Percentiles rank a stretch among this genome's conserved stretches.
phyloP scores from a whole-genome alignment of 768 basidiomycete species.

The Suillus paluster region DNA sequence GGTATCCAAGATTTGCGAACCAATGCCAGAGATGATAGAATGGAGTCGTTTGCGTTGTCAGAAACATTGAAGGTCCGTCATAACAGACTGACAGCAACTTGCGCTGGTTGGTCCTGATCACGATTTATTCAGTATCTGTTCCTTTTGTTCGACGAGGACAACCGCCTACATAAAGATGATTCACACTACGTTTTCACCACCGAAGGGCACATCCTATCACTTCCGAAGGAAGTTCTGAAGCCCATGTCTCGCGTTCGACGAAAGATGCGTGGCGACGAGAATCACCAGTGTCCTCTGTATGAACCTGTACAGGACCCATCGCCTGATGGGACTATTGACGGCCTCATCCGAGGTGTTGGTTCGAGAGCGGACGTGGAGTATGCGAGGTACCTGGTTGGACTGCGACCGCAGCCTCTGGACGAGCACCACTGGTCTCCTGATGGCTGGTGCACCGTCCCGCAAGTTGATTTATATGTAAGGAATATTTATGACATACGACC shows the following conservation, averaged over 20 bases:
- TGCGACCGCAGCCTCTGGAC: conserved; percentile 52
- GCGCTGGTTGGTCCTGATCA: conserved; percentile 11
- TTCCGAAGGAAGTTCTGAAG: conserved; percentile 59
- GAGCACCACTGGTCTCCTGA: conserved; percentile 62
- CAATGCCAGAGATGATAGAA: conserved; percentile 85
- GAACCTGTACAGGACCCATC: conserved; percentile 43
- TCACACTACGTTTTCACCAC: conserved; percentile 94
- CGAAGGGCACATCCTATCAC: conserved; percentile 86
- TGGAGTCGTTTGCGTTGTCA: conserved; percentile 96
- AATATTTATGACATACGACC: conserved; percentile 17
- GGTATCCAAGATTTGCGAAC: conserved; percentile 80
- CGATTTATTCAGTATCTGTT: conserved; percentile 74
- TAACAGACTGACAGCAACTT: background rate
- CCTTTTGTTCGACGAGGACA: conserved; percentile 88
- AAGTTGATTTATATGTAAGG: conserved; percentile 69
- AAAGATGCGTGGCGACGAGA: conserved; percentile 64
- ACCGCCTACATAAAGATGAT: conserved; percentile 72
- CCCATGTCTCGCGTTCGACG: conserved; percentile 62
- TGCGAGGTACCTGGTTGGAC: conserved; percentile 69
- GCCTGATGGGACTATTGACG: conserved; percentile 38
- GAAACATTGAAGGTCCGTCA: conserved; percentile 82
- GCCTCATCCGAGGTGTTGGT: conserved; percentile 70
- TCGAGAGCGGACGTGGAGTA: conserved; percentile 82
- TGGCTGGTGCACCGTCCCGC: conserved; percentile 79
- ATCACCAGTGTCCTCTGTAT: conserved; percentile 78